Percentiles rank a stretch among this genome's conserved stretches.
These are phyloP conservation scores for Apiospora saccharicola DNA, from an alignment of 2,329 filamentous ascomycete species.

Conservation along the genomic window DNA sequence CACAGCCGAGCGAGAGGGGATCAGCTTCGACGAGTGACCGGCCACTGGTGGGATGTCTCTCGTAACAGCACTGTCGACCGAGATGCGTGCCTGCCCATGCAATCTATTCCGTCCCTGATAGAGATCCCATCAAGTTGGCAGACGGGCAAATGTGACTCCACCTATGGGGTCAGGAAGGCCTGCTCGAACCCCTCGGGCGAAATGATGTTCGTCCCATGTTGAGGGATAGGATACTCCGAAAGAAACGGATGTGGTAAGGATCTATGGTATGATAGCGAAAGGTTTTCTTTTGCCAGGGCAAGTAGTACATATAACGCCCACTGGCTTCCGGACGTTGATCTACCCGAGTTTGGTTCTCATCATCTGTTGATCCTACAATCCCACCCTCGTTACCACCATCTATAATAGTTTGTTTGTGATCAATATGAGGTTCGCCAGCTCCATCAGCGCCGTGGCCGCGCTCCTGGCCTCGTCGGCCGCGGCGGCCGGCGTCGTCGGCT, in stretches of 20 bases:
- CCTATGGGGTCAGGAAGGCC: slow-evolving; percentile 18
- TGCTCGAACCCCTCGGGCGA: background rate
- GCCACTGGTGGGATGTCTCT: slow-evolving; percentile 1
- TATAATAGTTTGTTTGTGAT: background rate
- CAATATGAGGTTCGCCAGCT: slow-evolving; percentile 28
- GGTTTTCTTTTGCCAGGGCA: background rate
- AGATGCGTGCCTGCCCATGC: background rate
- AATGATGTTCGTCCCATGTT: slow-evolving; percentile 18
- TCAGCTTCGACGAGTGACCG: background rate
- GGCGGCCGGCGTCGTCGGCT: slow-evolving; percentile 44
- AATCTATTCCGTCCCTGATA: background rate
- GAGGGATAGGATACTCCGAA: background rate
- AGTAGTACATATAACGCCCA: background rate
- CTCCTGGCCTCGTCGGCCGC: slow-evolving; percentile 23
- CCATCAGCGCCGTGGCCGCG: slow-evolving; percentile 25
- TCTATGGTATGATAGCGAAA: background rate
- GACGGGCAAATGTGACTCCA: slow-evolving; percentile 22
- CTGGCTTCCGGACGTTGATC: background rate
- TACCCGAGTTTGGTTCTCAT: background rate
- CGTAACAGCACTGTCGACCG: background rate
- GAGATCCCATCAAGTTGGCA: slow-evolving; percentile 5
- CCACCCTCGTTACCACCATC: slow-evolving; percentile 9
- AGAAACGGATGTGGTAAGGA: background rate
- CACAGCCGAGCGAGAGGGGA: background rate
- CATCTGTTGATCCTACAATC: background rate